Evolutionary conservation across 2,329 filamentous ascomycete species (phyloP), one percentile per base, ranked within the genome.

Genomic region (Colletotrichum sp.): DNA sequence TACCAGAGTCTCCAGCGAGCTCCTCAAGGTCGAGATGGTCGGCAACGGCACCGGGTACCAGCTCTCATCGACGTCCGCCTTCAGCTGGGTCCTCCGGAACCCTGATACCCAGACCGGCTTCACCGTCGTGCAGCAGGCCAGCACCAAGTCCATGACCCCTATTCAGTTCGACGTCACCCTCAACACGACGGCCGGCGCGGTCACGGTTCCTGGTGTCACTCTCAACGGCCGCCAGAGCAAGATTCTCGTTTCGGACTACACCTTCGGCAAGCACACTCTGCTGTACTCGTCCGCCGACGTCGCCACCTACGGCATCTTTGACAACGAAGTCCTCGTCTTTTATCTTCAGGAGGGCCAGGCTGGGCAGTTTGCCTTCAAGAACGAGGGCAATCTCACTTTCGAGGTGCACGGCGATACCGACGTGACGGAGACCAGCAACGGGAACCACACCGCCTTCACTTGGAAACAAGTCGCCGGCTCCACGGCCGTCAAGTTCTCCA

Each of bases 261-360:
- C 90, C 19, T 83, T 95, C 62, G 92, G 91, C 1, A 88, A 89
- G 19, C 84, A 87, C 9, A 90, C 86, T 2, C 80, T 95, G n/a
- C 82, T 94, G 1, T 95, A 95, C 83, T 94, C 92, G 0, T 93
- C 93, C 4, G 92, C 92, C 0, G 93, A 95, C 79, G 89, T 95
- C 32, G 91, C 93, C 77, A 94, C 92, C 0, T 94, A 92, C 90
- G 49, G 84, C 90, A n/a, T 85, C 87, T 63, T 83, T 0, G 85
- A 89, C 55, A 90, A 89, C 81, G 92, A 90, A n/a, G 89, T 92
- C 2, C 82, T 94, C 3, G 83, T 95, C 2, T 84, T 95, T 3
- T 95, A 95, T 77, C 85, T 88, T 5, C 88, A 87, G 91, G 91
- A 9, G 91, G 90, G 1, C 85, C 89, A 2, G 87, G 88, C 22